Conservation (phyloP, 2,329 filamentous ascomycete genomes). For the Beauveria sp. region DNA sequence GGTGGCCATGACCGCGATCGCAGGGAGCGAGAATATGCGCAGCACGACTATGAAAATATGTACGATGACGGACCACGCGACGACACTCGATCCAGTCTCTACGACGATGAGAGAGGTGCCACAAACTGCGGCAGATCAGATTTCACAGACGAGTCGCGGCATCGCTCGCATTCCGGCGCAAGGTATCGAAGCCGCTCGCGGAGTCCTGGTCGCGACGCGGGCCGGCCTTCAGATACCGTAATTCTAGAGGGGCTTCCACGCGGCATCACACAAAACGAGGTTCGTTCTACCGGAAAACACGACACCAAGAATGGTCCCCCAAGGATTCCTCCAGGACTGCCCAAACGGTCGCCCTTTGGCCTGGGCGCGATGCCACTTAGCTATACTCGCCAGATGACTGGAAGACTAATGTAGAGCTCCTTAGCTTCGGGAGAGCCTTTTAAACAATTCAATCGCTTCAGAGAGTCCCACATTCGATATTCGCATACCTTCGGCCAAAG, state of each 20-base stretch:
- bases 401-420: constrained; percentile 9
- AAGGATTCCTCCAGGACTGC: constrained; percentile 11
- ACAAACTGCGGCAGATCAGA: constrained; percentile 8
- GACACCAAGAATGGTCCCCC: constrained; percentile 12
- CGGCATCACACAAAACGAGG: constrained; percentile 42
- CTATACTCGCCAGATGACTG: constrained; percentile 5
- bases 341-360: not conserved
- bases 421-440: constrained; percentile 30
- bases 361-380: not conserved
- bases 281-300: constrained; percentile 26
- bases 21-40: constrained; percentile 5
- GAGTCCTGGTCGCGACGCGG: constrained; percentile 30
- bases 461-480: constrained; percentile 32
- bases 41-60: constrained; percentile 21
- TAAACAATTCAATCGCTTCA: constrained; percentile 26
- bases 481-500: constrained; percentile 29
- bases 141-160: constrained; percentile 13
- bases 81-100: constrained; percentile 19
- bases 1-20: constrained; percentile 12
- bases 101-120: constrained; percentile 15
- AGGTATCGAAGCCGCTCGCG: constrained; percentile 24
- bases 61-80: constrained; percentile 29
- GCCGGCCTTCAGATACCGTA: constrained; percentile 41
- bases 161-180: not conserved
- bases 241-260: constrained; percentile 47